These are phyloP conservation scores for Starmerella apis DNA, from an alignment of 805 yeast species.

Conservation along the genomic window DNA sequence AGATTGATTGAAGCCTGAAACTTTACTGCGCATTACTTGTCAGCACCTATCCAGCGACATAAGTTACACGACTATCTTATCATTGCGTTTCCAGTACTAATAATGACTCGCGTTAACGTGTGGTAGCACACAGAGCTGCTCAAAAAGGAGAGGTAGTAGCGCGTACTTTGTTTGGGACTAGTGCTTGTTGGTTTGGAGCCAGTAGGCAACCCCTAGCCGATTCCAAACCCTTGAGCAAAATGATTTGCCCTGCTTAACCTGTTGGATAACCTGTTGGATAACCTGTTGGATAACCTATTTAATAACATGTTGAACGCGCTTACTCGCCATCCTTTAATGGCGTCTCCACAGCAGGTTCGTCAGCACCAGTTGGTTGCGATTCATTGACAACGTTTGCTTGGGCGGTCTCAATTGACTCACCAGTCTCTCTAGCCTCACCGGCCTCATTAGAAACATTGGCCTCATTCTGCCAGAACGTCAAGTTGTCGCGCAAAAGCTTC, in stretches of 20 bases:
- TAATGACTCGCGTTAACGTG: not conserved
- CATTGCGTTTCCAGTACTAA: not conserved
- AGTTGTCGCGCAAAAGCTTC: conserved; percentile 97
- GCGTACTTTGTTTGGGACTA: not conserved
- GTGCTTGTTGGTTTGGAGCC: no score
- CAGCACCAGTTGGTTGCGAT: not conserved
- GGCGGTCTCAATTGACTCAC: not conserved
- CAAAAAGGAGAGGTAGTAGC: not conserved
- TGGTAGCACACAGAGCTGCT: not conserved
- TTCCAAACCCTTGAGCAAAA: no score
- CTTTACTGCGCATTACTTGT: not conserved
- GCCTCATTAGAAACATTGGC: conserved; percentile 14
- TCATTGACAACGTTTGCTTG: no score
- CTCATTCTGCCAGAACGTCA: conserved; percentile 95
- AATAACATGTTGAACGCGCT: no score
- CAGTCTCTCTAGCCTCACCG: not conserved
- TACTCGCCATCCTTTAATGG: not conserved
- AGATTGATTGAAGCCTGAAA: not conserved
- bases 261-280: no score
- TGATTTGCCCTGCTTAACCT: no score
- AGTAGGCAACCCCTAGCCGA: not conserved
- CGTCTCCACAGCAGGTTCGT: not conserved
- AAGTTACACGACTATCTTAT: not conserved
- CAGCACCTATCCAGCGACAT: not conserved
- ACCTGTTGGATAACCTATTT: no score